Evolutionary conservation across 1,139 yeast species (phyloP).

Genomic region (Ogataea hybrid): DNA sequence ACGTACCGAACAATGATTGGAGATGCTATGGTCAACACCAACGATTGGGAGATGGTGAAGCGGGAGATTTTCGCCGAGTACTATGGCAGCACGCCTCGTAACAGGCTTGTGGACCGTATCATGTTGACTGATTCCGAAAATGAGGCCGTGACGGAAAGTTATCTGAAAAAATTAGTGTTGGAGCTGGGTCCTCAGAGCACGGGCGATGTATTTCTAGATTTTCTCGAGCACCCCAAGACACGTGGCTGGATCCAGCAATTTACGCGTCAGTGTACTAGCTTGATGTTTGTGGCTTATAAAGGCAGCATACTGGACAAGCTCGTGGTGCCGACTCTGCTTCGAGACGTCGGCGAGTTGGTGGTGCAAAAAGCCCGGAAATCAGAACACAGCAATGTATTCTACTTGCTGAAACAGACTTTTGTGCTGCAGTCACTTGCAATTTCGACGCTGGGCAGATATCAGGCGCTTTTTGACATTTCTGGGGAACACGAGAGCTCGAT

Average conservation of each 20-base stretch:
- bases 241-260: conserved; percentile 26
- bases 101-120: conserved; percentile 26
- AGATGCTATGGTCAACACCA: conserved; percentile 18
- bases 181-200: conserved; percentile 13
- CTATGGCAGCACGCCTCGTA: conserved; percentile 16
- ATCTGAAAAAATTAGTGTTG: conserved; percentile 15
- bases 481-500: conserved; percentile 28
- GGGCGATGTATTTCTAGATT: conserved; percentile 9
- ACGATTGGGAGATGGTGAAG: conserved; percentile 22
- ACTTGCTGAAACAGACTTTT: conserved; percentile 25
- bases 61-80: conserved; percentile 29
- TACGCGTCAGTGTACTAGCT: conserved; percentile 20
- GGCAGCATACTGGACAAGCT: conserved; percentile 27
- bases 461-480: conserved; percentile 22
- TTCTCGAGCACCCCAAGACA: conserved; percentile 14
- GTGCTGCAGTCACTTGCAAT: conserved; percentile 28
- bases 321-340: conserved; percentile 27
- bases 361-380: conserved; percentile 13
- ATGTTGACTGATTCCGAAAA: conserved; percentile 1
- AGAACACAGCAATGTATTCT: conserved; percentile 18
- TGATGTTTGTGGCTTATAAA: conserved; percentile 24
- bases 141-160: conserved; percentile 3
- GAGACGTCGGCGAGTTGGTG: conserved; percentile 29
- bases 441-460: conserved; percentile 27
- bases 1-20: conserved; percentile 29